phyloP scores from a whole-genome alignment of 202 grass and related monocot genomes.

The Saccharum hybrid region DNA sequence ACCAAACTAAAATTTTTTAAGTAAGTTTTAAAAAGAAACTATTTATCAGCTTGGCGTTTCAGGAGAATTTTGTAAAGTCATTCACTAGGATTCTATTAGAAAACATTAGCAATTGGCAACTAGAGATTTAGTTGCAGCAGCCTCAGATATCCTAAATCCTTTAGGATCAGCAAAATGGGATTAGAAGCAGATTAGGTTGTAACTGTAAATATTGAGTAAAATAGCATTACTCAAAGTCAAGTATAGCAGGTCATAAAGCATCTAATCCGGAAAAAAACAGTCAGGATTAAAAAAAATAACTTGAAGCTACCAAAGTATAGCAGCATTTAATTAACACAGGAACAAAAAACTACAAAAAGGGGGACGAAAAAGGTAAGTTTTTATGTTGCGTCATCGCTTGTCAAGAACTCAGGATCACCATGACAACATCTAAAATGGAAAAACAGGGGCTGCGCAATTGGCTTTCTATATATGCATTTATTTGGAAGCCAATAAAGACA shows the following conservation, averaged over 20 bases:
- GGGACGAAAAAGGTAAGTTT: not conserved
- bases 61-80: slow-evolving; percentile 13
- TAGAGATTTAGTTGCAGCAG: slow-evolving; percentile 24
- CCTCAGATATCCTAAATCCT: slow-evolving; percentile 12
- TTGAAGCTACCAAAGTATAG: slow-evolving; percentile 10
- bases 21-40: slow-evolving; percentile 7
- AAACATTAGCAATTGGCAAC: not conserved
- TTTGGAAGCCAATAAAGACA: slow-evolving; percentile 33
- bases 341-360: not conserved
- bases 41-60: slow-evolving; percentile 12
- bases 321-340: not conserved
- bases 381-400: not conserved
- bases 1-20: slow-evolving; percentile 47
- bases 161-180: not conserved
- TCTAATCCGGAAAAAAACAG: slow-evolving; percentile 21
- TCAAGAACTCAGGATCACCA: slow-evolving; percentile 37
- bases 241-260: slow-evolving; percentile 12
- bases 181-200: slow-evolving; percentile 9
- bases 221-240: not conserved
- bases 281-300: not conserved
- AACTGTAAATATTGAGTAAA: slow-evolving; percentile 8
- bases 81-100: not conserved
- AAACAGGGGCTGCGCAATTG: not conserved
- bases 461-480: slow-evolving; percentile 29
- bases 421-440: slow-evolving; percentile 16